Conservation (phyloP, 2,329 filamentous ascomycete species). For the Pestalotiopsis fici region DNA sequence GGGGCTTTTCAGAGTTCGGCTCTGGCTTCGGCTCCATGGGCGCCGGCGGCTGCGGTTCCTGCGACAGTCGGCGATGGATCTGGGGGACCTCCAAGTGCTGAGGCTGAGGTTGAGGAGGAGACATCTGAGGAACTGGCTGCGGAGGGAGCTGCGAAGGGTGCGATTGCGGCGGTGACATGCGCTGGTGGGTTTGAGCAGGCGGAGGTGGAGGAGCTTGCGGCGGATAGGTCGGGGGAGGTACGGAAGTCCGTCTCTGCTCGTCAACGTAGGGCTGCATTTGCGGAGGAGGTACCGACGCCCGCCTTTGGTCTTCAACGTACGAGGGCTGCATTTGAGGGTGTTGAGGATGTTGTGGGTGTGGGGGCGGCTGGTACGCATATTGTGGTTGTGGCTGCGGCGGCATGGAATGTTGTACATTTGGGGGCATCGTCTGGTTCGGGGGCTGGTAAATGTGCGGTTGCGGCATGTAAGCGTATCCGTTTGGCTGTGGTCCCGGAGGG, state of each 20-base stretch:
- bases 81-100: constrained; percentile 27
- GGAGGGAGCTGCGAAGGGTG: constrained; percentile 40
- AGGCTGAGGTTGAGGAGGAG: constrained; percentile 20
- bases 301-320: constrained; percentile 76
- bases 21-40: constrained; percentile 52
- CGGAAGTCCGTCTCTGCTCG: constrained; percentile 73
- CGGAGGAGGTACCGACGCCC: constrained; percentile 34
- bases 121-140: constrained; percentile 11
- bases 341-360: constrained; percentile 24
- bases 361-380: constrained; percentile 24
- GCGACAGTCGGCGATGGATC: constrained; percentile 9
- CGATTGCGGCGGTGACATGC: constrained; percentile 56
- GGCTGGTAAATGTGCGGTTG: constrained; percentile 85
- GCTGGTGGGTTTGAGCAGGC: constrained; percentile 47
- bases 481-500: constrained; percentile 63
- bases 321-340: constrained; percentile 57
- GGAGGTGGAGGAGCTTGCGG: constrained; percentile 55
- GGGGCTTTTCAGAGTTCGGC: constrained; percentile 45
- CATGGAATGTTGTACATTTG: constrained; percentile 42
- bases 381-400: constrained; percentile 29
- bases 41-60: constrained; percentile 49
- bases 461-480: constrained; percentile 81
- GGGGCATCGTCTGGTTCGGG: constrained; percentile 40
- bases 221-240: constrained; percentile 67
- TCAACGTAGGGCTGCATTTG: constrained; percentile 73